Evolutionary conservation across 1,284 basidiomycete genomes (phyloP).

Genomic region (Paramarasmius palmivorus): DNA sequence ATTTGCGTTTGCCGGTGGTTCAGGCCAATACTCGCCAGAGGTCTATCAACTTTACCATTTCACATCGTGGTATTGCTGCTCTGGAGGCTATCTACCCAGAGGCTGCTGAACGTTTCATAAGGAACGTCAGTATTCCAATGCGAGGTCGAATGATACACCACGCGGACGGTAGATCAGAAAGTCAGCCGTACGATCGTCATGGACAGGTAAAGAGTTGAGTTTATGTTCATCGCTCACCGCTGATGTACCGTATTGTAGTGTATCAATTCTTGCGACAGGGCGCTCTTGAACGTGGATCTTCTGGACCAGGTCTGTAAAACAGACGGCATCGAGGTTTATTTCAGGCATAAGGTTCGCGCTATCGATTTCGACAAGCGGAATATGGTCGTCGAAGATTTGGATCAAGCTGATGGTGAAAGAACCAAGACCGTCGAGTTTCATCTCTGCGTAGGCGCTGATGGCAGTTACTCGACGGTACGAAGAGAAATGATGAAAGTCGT

Average conservation of each 20-base stretch:
- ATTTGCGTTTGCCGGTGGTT: conserved; percentile 69
- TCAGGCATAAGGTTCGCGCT: conserved; percentile 77
- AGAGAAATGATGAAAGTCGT: conserved; percentile 88
- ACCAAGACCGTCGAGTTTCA: conserved; percentile 58
- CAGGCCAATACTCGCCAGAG: conserved; percentile 68
- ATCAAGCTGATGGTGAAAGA: conserved; percentile 47
- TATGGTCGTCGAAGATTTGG: conserved; percentile 49
- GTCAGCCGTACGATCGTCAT: conserved; percentile 85
- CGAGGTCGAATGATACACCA: conserved; percentile 94
- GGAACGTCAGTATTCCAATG: conserved; percentile 85
- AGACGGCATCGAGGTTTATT: conserved; percentile 70
- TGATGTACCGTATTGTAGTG: too few relatives aligned
- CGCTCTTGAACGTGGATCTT: conserved; percentile 85
- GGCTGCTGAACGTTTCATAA: conserved; percentile 74
- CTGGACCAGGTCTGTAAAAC: conserved; percentile 68
- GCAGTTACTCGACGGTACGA: conserved; percentile 84
- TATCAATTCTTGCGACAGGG: conserved; percentile 92
- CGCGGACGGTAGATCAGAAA: conserved; percentile 65
- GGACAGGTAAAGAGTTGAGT: conserved; percentile 65
- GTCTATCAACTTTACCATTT: conserved; percentile 97
- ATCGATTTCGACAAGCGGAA: conserved; percentile 73
- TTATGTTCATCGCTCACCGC: conserved; percentile 13
- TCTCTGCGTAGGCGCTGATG: conserved; percentile 88
- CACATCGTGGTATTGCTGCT: conserved; percentile 88
- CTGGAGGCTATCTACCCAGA: conserved; percentile 78